Base-by-base conservation (phyloP, 805 yeast genomes). In the Priceomyces carsonii region DNA sequence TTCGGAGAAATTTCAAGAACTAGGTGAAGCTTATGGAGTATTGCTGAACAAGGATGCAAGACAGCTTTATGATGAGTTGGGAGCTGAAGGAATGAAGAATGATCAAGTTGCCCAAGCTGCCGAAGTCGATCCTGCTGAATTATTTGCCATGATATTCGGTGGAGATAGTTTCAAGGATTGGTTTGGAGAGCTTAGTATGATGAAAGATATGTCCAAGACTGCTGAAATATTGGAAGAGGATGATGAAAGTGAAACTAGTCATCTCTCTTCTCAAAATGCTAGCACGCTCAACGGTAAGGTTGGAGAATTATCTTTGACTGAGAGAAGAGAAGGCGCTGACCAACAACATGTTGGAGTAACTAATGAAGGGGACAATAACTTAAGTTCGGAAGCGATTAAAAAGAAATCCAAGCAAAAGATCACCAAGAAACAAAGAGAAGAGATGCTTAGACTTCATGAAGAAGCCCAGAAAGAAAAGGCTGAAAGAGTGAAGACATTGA, bases 111-210 rank as follows among this genome's bases (percentile, higher is more conserved):
- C 88, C 2, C 90, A 88, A 7, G 85, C 82, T 39, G 86, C 81
- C 38, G 70, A 63, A 14, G 51, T 66, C 21, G 98, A 93, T 56
- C 95, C 97, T 0, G 69, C 76, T 34, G 96, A 90, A 55, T 83
- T 87, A 51, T 88, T 93, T 61, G 75, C 83, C 18, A 72, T 73
- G 55, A 85, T 93, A 23, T 93, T 85, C 59, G 95, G 95, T 38
- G 95, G 95, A 36, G 89, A 82, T 40, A 79, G 82, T 1, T 85
- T 85, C 55, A 66, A 75, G 38, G 85, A 78, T 39, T 85, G 89
- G 73, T 86, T 91, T 49, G 99, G 99, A 4, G 96, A 93, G 56
- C 48, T 58, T 17, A 77, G 89, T 18, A 69, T 90, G 56, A 60
- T 93, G 53, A 79, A 78, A 50, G 95, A 89, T 48, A 63, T 93